These are phyloP conservation scores for Byssothecium circinans DNA, from an alignment of 2,329 filamentous ascomycete species.

Conservation along the genomic window DNA sequence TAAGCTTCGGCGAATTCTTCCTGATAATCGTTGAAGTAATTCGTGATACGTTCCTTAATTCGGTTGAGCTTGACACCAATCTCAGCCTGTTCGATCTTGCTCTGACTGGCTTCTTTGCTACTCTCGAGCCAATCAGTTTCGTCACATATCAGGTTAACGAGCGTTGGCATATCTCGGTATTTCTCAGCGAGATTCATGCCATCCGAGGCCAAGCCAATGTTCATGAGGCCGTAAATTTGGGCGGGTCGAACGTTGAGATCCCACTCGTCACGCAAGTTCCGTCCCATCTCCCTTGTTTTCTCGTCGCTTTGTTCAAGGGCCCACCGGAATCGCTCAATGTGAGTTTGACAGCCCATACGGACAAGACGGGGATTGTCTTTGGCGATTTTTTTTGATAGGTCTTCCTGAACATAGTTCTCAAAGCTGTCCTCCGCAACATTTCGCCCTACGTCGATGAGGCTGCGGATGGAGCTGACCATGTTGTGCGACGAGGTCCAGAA, in stretches of 20 bases:
- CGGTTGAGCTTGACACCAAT: constrained; percentile 47
- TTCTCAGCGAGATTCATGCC: constrained; percentile 65
- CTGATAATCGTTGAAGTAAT: constrained; percentile 66
- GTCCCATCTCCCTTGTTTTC: constrained; percentile 52
- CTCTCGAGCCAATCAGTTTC: constrained; percentile 47
- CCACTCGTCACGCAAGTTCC: constrained; percentile 49
- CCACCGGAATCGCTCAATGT: constrained; percentile 63
- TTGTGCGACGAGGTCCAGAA: constrained; percentile 79
- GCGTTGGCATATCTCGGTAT: constrained; percentile 63
- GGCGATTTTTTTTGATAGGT: constrained; percentile 50
- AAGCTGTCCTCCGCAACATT: constrained; percentile 45
- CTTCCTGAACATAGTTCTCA: constrained; percentile 38
- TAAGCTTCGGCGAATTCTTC: constrained; percentile 72
- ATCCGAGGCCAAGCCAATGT: constrained; percentile 57
- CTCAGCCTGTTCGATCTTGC: constrained; percentile 41
- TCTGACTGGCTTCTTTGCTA: constrained; percentile 29
- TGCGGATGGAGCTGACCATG: constrained; percentile 44
- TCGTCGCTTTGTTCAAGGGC: constrained; percentile 55
- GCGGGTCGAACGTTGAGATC: constrained; percentile 44
- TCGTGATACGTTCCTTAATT: constrained; percentile 46
- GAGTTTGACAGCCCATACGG: constrained; percentile 59
- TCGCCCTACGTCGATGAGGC: constrained; percentile 47
- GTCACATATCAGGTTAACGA: constrained; percentile 57
- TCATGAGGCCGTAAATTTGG: constrained; percentile 46
- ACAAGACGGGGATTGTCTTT: constrained; percentile 54